phyloP scores from a whole-genome alignment of 495 filamentous ascomycete species.

The Hypoxylon subgilvum region DNA sequence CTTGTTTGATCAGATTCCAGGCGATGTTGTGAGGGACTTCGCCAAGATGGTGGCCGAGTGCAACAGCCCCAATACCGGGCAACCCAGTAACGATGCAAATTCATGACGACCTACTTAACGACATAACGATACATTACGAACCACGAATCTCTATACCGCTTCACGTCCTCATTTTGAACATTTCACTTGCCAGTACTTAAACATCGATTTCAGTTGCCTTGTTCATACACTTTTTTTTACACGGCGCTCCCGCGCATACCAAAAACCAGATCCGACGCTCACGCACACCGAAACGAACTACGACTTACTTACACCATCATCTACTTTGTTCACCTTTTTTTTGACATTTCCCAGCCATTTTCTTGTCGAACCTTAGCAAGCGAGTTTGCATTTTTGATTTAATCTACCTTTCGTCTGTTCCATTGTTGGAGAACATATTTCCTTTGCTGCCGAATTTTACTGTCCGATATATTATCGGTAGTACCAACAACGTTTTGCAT shows the following conservation, averaged over 20 bases:
- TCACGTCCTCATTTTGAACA: too few relatives aligned
- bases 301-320: slow-evolving; percentile 28
- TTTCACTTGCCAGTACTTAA: slow-evolving; percentile 34
- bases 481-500: slow-evolving; percentile 36
- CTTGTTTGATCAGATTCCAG: slow-evolving; percentile 91
- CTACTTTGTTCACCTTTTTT: slow-evolving; percentile 34
- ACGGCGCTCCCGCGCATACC: slow-evolving; percentile 27
- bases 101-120: slow-evolving; percentile 45
- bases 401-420: slow-evolving; percentile 10
- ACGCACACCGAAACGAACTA: slow-evolving; percentile 41
- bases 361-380: slow-evolving; percentile 45
- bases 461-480: slow-evolving; percentile 27
- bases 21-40: slow-evolving; percentile 91
- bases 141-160: slow-evolving; percentile 16
- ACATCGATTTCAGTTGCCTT: slow-evolving; percentile 25
- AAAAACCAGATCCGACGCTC: slow-evolving; percentile 34
- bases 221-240: slow-evolving; percentile 34
- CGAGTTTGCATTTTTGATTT: slow-evolving; percentile 53
- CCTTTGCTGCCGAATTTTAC: slow-evolving; percentile 11
- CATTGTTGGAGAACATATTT: not conserved
- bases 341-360: slow-evolving; percentile 35
- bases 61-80: slow-evolving; percentile 43
- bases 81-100: slow-evolving; percentile 44
- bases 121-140: slow-evolving; percentile 27
- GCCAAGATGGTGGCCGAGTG: slow-evolving; percentile 79